phyloP scores from a whole-genome alignment of 768 basidiomycete species.

The Suillus decipiens region DNA sequence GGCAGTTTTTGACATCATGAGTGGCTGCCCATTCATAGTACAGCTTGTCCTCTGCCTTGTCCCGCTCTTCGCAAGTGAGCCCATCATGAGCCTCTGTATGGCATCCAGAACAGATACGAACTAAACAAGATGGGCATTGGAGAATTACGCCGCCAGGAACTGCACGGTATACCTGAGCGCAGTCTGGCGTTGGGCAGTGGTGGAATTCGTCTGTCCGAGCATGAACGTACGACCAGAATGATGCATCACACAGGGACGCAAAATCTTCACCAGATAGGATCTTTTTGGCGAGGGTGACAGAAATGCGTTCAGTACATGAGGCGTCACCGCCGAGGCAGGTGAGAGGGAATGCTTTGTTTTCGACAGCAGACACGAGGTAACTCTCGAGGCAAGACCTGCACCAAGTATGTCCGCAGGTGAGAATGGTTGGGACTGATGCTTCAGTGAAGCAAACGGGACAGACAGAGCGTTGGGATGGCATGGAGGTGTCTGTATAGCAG shows the following conservation, averaged over 20 bases:
- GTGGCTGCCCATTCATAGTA: slow-evolving; percentile 65
- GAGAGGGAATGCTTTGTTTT: slow-evolving; percentile 67
- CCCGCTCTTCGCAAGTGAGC: slow-evolving; percentile 60
- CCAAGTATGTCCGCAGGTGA: slow-evolving; percentile 69
- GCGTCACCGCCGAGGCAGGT: slow-evolving; percentile 68
- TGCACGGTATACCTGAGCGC: slow-evolving; percentile 68
- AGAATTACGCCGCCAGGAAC: slow-evolving; percentile 50
- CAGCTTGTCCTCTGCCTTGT: slow-evolving; percentile 49
- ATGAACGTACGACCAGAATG: slow-evolving; percentile 64
- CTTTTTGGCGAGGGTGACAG: slow-evolving; percentile 50
- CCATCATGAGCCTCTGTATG: slow-evolving; percentile 64
- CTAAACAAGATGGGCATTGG: slow-evolving; percentile 71
- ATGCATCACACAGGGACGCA: slow-evolving; percentile 53
- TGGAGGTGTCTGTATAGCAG: slow-evolving; percentile 22
- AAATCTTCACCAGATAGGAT: slow-evolving; percentile 56
- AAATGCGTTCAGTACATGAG: slow-evolving; percentile 56
- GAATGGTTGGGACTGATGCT: slow-evolving; percentile 48
- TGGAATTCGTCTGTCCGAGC: slow-evolving; percentile 61
- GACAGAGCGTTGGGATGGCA: slow-evolving; percentile 13
- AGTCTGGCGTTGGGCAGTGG: slow-evolving; percentile 81
- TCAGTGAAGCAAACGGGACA: slow-evolving; percentile 77
- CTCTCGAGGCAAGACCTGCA: slow-evolving; percentile 61
- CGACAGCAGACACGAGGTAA: slow-evolving; percentile 60
- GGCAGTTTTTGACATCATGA: slow-evolving; percentile 75
- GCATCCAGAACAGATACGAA: slow-evolving; percentile 69